phyloP scores from a whole-genome alignment of 306 rosid species.

The Pterocarpus santalinus region DNA sequence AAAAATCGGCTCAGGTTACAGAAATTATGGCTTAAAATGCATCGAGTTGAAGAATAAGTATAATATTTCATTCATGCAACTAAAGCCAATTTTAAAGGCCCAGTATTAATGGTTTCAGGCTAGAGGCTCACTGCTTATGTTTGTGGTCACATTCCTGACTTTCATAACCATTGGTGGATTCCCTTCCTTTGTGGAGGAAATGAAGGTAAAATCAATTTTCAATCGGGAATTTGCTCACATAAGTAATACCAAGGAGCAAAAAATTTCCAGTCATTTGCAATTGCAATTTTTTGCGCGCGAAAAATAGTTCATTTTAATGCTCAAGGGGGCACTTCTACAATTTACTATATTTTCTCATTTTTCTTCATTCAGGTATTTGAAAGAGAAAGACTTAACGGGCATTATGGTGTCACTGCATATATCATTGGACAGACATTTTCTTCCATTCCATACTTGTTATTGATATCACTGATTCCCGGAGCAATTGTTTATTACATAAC shows the following conservation, averaged over 20 bases:
- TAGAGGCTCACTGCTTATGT: slow-evolving; percentile 55
- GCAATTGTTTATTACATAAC: slow-evolving; percentile 53
- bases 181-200: slow-evolving; percentile 71
- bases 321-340: not conserved
- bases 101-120: slow-evolving; percentile 50
- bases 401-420: slow-evolving; percentile 58
- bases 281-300: not conserved
- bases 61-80: not conserved
- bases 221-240: not conserved
- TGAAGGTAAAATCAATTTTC: slow-evolving; percentile 53
- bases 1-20: slow-evolving; percentile 7
- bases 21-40: not conserved
- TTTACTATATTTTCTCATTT: not conserved
- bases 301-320: no score
- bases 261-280: not conserved
- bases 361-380: slow-evolving; percentile 54
- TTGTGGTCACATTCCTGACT: slow-evolving; percentile 52
- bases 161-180: slow-evolving; percentile 70
- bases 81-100: slow-evolving; percentile 10
- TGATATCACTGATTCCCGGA: slow-evolving; percentile 62
- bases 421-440: slow-evolving; percentile 65
- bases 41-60: not conserved
- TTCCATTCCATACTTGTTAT: slow-evolving; percentile 54
- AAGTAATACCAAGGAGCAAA: not conserved
- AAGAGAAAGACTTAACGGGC: slow-evolving; percentile 66